phyloP scores from a whole-genome alignment of 2,329 filamentous ascomycete species.

The Hypoxylon sp. region DNA sequence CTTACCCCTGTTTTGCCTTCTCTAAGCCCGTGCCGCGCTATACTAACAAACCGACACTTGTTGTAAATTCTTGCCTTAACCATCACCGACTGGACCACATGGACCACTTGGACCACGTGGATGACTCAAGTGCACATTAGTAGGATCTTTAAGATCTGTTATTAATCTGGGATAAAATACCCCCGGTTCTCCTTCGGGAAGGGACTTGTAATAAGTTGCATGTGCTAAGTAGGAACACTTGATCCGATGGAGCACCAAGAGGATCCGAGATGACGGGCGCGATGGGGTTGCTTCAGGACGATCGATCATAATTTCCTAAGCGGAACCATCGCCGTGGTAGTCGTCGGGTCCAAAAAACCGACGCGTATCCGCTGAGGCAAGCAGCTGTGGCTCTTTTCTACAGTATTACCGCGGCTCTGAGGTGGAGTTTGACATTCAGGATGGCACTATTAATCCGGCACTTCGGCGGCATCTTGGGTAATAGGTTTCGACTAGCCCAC shows the following conservation, averaged over 20 bases:
- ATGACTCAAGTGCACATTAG: slow-evolving; percentile 5
- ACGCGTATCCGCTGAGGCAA: slow-evolving; percentile 24
- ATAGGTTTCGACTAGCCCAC: slow-evolving; percentile 33
- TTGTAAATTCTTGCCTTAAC: slow-evolving; percentile 10
- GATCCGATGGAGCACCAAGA: slow-evolving; percentile 29
- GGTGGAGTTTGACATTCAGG: slow-evolving; percentile 16
- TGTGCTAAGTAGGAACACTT: slow-evolving; percentile 27
- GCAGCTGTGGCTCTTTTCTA: slow-evolving; percentile 18
- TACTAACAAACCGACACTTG: slow-evolving; percentile 6
- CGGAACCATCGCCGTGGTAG: slow-evolving; percentile 18
- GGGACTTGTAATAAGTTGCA: slow-evolving; percentile 15
- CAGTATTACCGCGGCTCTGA: slow-evolving; percentile 33
- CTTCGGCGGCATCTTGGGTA: slow-evolving; percentile 37
- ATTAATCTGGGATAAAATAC: slow-evolving; percentile 18
- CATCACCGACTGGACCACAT: slow-evolving; percentile 13
- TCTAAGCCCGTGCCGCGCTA: not conserved
- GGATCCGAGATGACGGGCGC: slow-evolving; percentile 28
- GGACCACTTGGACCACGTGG: slow-evolving; percentile 22
- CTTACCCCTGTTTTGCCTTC: slow-evolving; percentile 4
- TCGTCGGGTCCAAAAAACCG: slow-evolving; percentile 24
- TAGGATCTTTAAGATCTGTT: slow-evolving; percentile 37
- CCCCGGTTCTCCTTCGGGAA: slow-evolving; percentile 34
- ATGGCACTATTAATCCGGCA: slow-evolving; percentile 26
- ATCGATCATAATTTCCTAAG: slow-evolving; percentile 42
- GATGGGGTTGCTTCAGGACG: slow-evolving; percentile 23